Percentiles rank a stretch among this genome's conserved stretches.
Evolutionary conservation across 768 basidiomycete genomes (phyloP).

Genomic region (Phanerochaete carnosa): DNA sequence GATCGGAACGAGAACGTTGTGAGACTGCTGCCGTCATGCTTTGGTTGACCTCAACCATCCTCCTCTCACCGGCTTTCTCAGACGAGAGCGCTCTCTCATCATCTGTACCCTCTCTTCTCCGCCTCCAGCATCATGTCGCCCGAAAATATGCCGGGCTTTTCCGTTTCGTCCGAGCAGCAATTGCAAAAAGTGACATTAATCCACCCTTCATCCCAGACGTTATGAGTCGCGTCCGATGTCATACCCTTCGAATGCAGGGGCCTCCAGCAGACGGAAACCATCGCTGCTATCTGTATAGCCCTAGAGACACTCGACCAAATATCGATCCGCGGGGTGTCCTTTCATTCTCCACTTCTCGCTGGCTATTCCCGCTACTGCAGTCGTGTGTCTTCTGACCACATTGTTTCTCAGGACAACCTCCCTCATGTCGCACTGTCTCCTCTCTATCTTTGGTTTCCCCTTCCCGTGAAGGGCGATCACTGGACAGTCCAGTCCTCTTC

Average conservation of each 20-base stretch:
- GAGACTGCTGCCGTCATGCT: not conserved
- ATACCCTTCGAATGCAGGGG: not conserved
- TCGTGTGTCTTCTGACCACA: constrained; percentile 3
- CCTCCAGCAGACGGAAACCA: not conserved
- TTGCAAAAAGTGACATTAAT: not conserved
- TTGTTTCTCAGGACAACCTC: not conserved
- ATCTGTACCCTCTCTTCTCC: not conserved
- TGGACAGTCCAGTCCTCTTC: not conserved
- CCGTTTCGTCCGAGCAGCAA: not conserved
- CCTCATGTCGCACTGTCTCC: not conserved
- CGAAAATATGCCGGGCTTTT: constrained; percentile 13
- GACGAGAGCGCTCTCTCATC: not conserved
- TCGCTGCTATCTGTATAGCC: not conserved
- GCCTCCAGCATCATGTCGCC: not conserved
- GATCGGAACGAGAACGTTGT: not conserved
- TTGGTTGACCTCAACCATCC: not conserved
- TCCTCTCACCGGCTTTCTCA: not conserved
- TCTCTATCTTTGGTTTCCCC: constrained; percentile 2
- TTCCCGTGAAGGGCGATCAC: constrained; percentile 9
- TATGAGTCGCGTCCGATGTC: not conserved
- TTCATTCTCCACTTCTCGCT: constrained; percentile 6
- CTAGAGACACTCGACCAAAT: not conserved
- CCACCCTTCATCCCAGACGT: not conserved
- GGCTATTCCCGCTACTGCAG: not conserved
- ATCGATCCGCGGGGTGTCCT: constrained; percentile 1